Percentiles rank a stretch among this genome's conserved stretches.
Conservation (phyloP, 1,284 basidiomycete genomes). For the Tetrapyrgos nigripes region DNA sequence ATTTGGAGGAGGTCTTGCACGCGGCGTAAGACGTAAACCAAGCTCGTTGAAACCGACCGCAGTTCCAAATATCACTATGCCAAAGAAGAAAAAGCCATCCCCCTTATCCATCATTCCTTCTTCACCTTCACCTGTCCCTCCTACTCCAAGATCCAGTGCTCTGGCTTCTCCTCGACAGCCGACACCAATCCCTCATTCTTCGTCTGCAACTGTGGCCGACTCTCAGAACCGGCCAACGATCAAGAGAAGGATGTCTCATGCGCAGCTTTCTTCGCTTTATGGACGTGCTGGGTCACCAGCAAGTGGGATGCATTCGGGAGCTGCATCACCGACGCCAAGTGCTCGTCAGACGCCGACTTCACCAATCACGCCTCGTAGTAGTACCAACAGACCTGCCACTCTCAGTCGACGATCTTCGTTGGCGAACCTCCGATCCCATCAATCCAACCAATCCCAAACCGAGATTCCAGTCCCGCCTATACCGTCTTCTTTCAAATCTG, state of each 20-base stretch:
- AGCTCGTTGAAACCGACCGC: slow-evolving; percentile 16
- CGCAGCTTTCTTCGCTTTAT: slow-evolving; percentile 14
- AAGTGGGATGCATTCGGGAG: neutral
- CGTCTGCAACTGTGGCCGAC: neutral
- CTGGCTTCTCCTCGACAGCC: slow-evolving; percentile 8
- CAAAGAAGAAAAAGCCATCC: slow-evolving; percentile 16
- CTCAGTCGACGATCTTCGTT: slow-evolving; percentile 17
- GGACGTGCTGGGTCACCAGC: neutral
- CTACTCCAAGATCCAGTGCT: neutral
- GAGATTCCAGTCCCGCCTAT: neutral
- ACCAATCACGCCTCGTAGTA: slow-evolving; percentile 1
- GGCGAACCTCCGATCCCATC: slow-evolving; percentile 10
- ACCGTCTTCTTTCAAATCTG: slow-evolving; percentile 1
- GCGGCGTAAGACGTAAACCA: slow-evolving; percentile 19
- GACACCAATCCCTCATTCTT: neutral
- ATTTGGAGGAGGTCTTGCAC: slow-evolving; percentile 40
- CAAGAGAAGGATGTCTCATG: slow-evolving; percentile 14
- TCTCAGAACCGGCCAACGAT: slow-evolving; percentile 4
- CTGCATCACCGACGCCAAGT: neutral
- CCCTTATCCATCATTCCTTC: slow-evolving; percentile 12
- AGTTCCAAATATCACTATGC: neutral
- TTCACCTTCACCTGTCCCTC: slow-evolving; percentile 13
- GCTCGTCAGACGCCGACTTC: slow-evolving; percentile 3
- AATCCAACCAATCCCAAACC: neutral
- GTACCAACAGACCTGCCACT: slow-evolving; percentile 1